These are phyloP conservation scores for Thelonectria blattea DNA, from an alignment of 2,329 filamentous ascomycete genomes.

Conservation along the genomic window DNA sequence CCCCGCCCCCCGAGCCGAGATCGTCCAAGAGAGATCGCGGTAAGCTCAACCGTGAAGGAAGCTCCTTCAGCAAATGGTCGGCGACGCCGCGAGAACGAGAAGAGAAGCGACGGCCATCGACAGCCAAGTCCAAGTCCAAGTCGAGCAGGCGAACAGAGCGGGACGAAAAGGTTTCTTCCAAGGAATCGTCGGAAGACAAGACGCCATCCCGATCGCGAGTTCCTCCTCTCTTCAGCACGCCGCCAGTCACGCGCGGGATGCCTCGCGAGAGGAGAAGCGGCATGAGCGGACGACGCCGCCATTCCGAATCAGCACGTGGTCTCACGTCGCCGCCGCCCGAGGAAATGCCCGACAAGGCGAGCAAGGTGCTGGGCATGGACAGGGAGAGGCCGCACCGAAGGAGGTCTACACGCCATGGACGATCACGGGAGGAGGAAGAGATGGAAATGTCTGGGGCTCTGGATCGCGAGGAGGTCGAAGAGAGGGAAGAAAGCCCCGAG, in stretches of 20 bases:
- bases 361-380: constrained; percentile 72
- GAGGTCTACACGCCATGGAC: constrained; percentile 51
- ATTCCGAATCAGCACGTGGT: constrained; percentile 70
- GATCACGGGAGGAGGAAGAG: constrained; percentile 47
- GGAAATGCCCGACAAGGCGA: constrained; percentile 66
- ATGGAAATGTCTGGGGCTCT: constrained; percentile 53
- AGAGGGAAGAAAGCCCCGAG: constrained; percentile 34
- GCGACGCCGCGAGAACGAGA: constrained; percentile 52
- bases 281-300: constrained; percentile 63
- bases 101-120: constrained; percentile 59
- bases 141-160: constrained; percentile 63
- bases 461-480: constrained; percentile 39
- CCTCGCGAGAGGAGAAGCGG: constrained; percentile 70
- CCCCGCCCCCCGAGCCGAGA: constrained; percentile 61
- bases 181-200: constrained; percentile 76
- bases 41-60: constrained; percentile 73
- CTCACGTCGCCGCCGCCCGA: constrained; percentile 77
- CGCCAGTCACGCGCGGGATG: constrained; percentile 71
- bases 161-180: constrained; percentile 68
- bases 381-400: constrained; percentile 44
- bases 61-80: constrained; percentile 79
- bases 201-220: constrained; percentile 60
- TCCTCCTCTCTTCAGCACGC: constrained; percentile 70
- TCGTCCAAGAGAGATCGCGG: constrained; percentile 77
- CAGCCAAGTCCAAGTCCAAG: constrained; percentile 68